phyloP scores from a whole-genome alignment of 805 yeast genomes.

The Sporopachydermia lactativora region DNA sequence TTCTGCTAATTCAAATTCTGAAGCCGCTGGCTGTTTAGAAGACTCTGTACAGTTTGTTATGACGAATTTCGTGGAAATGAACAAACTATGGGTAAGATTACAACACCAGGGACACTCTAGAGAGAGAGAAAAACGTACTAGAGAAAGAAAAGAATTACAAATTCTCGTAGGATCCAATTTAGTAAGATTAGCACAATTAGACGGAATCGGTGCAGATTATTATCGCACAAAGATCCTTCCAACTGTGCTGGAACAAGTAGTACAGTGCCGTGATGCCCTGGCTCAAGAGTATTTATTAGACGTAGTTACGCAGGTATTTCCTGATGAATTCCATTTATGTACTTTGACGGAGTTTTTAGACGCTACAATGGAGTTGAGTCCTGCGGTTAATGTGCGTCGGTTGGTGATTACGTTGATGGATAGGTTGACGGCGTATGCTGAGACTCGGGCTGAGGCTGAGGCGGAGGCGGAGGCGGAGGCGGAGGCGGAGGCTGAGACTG shows the following conservation, averaged over 20 bases:
- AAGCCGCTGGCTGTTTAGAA: slow-evolving; percentile 26
- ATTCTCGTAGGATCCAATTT: slow-evolving; percentile 87
- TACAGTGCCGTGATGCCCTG: slow-evolving; percentile 80
- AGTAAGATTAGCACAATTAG: slow-evolving; percentile 77
- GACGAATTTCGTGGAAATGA: slow-evolving; percentile 91
- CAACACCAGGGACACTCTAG: slow-evolving; percentile 92
- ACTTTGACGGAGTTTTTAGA: slow-evolving; percentile 56
- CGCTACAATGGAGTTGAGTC: slow-evolving; percentile 53
- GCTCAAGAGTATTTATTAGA: slow-evolving; percentile 90
- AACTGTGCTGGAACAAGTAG: slow-evolving; percentile 70
- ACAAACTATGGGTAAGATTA: slow-evolving; percentile 90
- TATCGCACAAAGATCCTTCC: slow-evolving; percentile 52
- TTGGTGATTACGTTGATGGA: slow-evolving; percentile 60
- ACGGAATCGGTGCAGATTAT: slow-evolving; percentile 39
- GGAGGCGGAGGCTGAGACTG: slow-evolving; percentile 6
- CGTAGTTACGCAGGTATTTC: slow-evolving; percentile 87
- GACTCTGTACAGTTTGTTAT: slow-evolving; percentile 70
- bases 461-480: slow-evolving; percentile 5
- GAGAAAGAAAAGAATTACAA: slow-evolving; percentile 79
- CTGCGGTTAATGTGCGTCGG: slow-evolving; percentile 52
- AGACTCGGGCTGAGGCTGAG: slow-evolving; percentile 6
- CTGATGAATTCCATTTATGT: slow-evolving; percentile 75
- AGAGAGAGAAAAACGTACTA: slow-evolving; percentile 58
- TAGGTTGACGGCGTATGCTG: slow-evolving; percentile 44
- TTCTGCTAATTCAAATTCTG: slow-evolving; percentile 12